Base-by-base conservation (phyloP, 2,329 filamentous ascomycete genomes). In the Pseudogymnoascus sp. region DNA sequence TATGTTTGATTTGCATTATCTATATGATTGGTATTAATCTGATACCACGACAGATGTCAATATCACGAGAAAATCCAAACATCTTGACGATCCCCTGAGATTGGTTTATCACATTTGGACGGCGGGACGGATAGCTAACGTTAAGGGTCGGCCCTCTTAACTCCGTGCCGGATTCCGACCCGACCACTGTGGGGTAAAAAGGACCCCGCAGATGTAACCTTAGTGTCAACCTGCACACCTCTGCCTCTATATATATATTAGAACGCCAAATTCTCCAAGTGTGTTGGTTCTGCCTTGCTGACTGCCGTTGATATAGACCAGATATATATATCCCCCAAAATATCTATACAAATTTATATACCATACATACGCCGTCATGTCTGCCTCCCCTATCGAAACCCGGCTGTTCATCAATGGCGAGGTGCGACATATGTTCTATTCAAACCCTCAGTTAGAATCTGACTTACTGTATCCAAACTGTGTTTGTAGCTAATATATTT, bases 401-500 rank as follows among this genome's bases (percentile, higher is more conserved):
- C 18, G 61, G n/a, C 12, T 61, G 6, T 62, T 58, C 19, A 62
- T 62, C 37, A 60, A 60, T n/a, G 59, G 59, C 19, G 48, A 61
- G 30, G 57, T 58, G 26, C 18, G 45, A 26, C 45, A 52, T 33
- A 12, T 2, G 3, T 33, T 33, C 26, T 10, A 30, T 52, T 52
- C 33, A 19, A 33, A 19, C 10, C 45, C 13, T 15, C 21, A 48
- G 13, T 28, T 48, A 2, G 21, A 28, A 28, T 19, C 15, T 41
- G 19, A n/a, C n/a, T 41, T 23, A 2, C 3, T 8, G 13, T 41
- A 13, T 10, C 3, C 3, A n/a, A 30, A 52, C 5, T 3, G n/a
- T 5, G 9, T 13, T 26, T 7, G 23, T 19, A 30, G 15, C 45
- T 52, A n/a, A 52, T 26, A 0, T 3, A 1, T 5, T 18, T 48